Conservation (phyloP, 257 asterid species). For the Nicotiana tabacum region DNA sequence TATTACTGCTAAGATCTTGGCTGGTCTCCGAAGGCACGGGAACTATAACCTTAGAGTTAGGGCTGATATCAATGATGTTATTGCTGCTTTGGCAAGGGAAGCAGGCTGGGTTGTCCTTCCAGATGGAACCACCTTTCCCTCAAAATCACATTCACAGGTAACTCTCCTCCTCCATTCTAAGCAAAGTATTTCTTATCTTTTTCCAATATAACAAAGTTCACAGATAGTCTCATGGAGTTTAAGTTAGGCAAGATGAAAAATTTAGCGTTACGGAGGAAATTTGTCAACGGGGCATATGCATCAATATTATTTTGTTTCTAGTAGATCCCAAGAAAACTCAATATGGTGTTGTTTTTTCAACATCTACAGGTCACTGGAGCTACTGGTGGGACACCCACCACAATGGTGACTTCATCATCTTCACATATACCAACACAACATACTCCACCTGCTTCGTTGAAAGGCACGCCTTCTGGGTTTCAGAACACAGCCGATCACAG, state of each 20-base stretch:
- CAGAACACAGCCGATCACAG: conserved; percentile 45
- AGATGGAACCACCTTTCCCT: conserved; percentile 98
- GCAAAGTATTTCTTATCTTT: background rate
- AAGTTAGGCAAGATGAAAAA: background rate
- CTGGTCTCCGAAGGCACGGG: conserved; percentile 96
- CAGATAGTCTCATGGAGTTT: background rate
- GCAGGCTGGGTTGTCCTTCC: conserved; percentile 99
- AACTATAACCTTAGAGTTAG: conserved; percentile 96
- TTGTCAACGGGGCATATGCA: background rate
- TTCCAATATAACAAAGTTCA: background rate
- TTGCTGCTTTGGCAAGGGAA: conserved; percentile 98
- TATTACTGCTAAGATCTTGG: conserved; percentile 91
- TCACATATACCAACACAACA: conserved; percentile 56
- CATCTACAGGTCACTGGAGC: conserved; percentile 48
- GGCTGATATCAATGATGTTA: conserved; percentile 96
- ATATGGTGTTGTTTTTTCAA: conserved; percentile 15
- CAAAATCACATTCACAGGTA: conserved; percentile 68
- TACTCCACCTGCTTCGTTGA: conserved; percentile 49
- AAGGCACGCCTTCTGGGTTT: conserved; percentile 57
- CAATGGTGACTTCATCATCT: conserved; percentile 44
- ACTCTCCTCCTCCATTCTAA: conserved; percentile 2
- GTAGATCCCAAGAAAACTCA: conserved; percentile 11
- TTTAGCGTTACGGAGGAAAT: background rate
- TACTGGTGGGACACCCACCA: conserved; percentile 40
- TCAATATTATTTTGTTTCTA: conserved; percentile 14